Evolutionary conservation across 139 green algal species (phyloP).

Genomic region (Chlamydomonas eustigma): DNA sequence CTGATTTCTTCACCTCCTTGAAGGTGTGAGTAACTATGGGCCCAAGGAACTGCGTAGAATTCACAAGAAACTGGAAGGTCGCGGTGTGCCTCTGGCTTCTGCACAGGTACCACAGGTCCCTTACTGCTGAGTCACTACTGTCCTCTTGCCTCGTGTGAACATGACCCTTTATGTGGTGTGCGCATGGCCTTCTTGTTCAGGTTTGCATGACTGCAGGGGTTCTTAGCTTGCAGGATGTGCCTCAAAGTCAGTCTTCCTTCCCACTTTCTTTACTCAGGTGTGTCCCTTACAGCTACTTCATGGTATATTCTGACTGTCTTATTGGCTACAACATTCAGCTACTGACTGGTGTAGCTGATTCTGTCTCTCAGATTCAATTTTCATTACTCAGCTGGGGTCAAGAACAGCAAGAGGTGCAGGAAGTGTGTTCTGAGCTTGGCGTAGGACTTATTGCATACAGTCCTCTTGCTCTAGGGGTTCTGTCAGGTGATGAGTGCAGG

Average conservation of each 20-base stretch:
- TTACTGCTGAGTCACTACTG: background rate
- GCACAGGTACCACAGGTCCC: conserved; percentile 48
- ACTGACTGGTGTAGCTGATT: too few species aligned
- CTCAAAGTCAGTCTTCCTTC: too few species aligned
- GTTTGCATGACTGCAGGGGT: too few species aligned
- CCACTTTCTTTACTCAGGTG: too few species aligned
- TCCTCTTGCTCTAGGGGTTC: conserved; percentile 82
- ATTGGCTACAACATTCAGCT: too few species aligned
- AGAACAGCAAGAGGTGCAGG: conserved; percentile 57
- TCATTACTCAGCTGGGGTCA: conserved; percentile 71
- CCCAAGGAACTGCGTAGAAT: conserved; percentile 70
- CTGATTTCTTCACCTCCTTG: conserved; percentile 1
- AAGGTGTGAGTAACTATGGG: conserved; percentile 64
- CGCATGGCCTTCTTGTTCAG: too few species aligned
- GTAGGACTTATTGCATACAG: conserved; percentile 89
- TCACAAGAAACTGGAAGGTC: conserved; percentile 51
- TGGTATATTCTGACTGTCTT: too few species aligned
- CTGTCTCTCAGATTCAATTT: conserved; percentile 78
- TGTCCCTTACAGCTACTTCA: too few species aligned
- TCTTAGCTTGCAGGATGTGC: too few species aligned
- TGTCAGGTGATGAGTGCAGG: too few species aligned
- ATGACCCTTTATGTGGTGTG: too few species aligned
- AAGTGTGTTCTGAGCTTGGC: conserved; percentile 80
- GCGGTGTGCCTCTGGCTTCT: conserved; percentile 78
- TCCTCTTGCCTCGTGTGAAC: too few species aligned